Evolutionary conservation across 1,284 basidiomycete species (phyloP).

Genomic region (Tilletiopsis washingtonensis): DNA sequence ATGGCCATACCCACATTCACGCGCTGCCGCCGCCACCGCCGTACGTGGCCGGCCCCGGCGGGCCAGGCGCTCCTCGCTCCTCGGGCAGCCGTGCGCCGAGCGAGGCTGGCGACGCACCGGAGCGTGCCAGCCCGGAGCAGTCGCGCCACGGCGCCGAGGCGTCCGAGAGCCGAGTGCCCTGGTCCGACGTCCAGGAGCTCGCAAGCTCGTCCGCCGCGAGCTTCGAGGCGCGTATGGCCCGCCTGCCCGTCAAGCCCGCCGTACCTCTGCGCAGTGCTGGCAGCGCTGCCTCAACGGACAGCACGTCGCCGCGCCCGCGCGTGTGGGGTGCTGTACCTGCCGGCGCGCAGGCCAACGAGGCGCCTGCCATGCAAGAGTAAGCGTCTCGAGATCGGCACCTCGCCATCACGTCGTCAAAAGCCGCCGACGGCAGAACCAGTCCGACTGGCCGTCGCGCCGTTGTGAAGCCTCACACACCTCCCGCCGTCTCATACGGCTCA

Average conservation of each 20-base stretch:
- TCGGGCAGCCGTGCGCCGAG: background rate
- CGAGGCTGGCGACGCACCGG: background rate
- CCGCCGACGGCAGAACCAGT: too few relatives aligned
- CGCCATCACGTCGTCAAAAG: too few relatives aligned
- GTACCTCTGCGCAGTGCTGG: conserved; percentile 13
- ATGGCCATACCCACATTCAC: background rate
- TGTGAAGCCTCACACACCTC: too few relatives aligned
- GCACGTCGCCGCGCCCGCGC: too few relatives aligned
- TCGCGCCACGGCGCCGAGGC: background rate
- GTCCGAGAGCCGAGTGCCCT: background rate
- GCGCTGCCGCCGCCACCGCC: background rate
- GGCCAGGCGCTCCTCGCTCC: background rate
- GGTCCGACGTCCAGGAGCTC: background rate
- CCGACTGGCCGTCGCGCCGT: too few relatives aligned
- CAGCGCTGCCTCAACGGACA: conserved; percentile 1
- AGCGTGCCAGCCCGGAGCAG: background rate
- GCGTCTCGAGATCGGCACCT: too few relatives aligned
- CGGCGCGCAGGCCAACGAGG: too few relatives aligned
- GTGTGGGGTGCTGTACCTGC: too few relatives aligned
- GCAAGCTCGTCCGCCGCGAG: too few relatives aligned
- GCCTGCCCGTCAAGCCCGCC: conserved; percentile 23
- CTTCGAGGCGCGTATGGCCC: conserved; percentile 30
- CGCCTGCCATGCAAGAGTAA: too few relatives aligned
- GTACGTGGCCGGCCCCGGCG: background rate
- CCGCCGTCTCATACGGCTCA: too few relatives aligned